Evolutionary conservation across 306 rosid genomes (phyloP), one percentile per base, ranked within the genome.

Genomic region (Castanea crenata): DNA sequence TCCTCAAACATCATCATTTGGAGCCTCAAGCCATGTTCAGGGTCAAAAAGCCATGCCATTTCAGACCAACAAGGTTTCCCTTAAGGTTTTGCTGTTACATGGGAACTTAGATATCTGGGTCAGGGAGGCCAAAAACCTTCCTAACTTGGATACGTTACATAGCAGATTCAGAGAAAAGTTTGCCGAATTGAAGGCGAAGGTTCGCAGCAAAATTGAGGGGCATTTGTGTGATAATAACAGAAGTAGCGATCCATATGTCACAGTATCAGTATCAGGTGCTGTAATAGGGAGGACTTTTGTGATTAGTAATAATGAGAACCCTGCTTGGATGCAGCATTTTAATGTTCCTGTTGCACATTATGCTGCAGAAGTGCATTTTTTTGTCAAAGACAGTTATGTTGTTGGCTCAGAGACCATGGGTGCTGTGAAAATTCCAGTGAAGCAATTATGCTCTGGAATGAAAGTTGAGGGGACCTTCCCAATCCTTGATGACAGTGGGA

Each of bases 171-270:
- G 90, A 10, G 88, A 83, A 38, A 58, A 88, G 88, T 69, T 92
- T 46, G 81, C 87, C 0, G 83, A 15, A 46, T 32, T 92, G 2
- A 86, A 94, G 10, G 35, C 62, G 20, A 87, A 63, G 56, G 71
- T 84, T 65, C 52, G 79, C 46, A 79, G 59, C 56, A 87, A 84
- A 32, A 73, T 78, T 41, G 85, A 86, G 64, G 82, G 89, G 63
- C 79, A 83, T 5, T 21, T 77, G 73, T 71, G 91, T 29, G 31
- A 44, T 1, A 62, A 44, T 1, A 62, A 77, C 62, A 32, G 81
- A 34, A 90, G 95, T 19, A 91, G 97, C 83, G 97, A 94, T 80
- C 97, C 99, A 0, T 94, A 94, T 67, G 97, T 92, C 31, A 88
- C 97, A 0, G 86, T 90, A 0, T 87, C 97, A 7, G 87, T 91